Base-by-base conservation (phyloP, 1,139 yeast species). In the Pichia cactophila region DNA sequence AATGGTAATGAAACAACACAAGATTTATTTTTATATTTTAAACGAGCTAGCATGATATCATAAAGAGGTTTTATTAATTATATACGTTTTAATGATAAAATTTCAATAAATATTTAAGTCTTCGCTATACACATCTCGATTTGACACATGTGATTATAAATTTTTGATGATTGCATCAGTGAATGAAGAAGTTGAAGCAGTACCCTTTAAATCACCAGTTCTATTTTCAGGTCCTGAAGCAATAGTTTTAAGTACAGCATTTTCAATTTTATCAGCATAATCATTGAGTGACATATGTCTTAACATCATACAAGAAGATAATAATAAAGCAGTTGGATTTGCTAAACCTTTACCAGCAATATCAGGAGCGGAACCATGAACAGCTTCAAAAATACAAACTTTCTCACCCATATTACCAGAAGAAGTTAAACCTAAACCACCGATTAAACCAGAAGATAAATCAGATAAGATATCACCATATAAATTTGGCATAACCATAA, bases 371-470 rank as follows among this genome's bases (percentile, higher is more conserved):
- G 97, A 87, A 69, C 98, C 97, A 72, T 92, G 97, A 66, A 92
- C 98, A 60, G 98, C 97, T 79, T 92, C 98, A 70, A 92, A 92
- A 69, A 92, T 90, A 54, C 96, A 87, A 58, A 90, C 96, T 69
- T 86, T 84, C 78, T 88, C 88, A 76, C 98, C 98, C 89, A 92
- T 89, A 81, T 92, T 92, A 71, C 96, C 98, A 55, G 96, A 88
- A 61, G 98, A 97, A 57, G 97, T 92, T 70, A 92, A 81, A 73
- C 98, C 98, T 65, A 90, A 81, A 68, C 97, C 97, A 70, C 98
- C 98, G 62, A 94, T 92, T 67, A 92, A 79, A 72, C 97, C 98
- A 53, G 97, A 86, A 60, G 96, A 87, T 70, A 92, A 78, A 72
- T 92, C 97, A 57, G 97, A 90, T 84, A 92, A 83, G 72, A 92